Evolutionary conservation across 2,329 filamentous ascomycete species (phyloP).

Genomic region (Verticillium dahliae): DNA sequence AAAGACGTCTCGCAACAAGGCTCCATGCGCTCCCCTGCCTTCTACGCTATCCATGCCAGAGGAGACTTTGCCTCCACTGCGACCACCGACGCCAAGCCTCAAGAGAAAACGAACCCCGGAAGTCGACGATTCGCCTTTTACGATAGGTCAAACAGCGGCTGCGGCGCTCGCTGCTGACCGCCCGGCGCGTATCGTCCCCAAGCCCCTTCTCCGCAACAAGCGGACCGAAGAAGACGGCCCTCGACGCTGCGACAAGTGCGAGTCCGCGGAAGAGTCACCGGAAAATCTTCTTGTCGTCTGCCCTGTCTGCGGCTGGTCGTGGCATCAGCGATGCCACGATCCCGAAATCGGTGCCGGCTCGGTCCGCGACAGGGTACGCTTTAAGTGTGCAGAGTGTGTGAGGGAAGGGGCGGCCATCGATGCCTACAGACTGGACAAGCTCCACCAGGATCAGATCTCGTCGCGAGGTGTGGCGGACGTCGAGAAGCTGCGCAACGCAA

Average conservation of each 20-base stretch:
- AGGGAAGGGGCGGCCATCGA: neutral
- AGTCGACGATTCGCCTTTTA: neutral
- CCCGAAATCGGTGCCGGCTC: constrained; percentile 9
- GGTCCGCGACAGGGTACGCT: constrained; percentile 8
- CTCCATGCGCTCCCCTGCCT: neutral
- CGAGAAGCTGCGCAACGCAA: constrained; percentile 21
- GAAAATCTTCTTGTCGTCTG: constrained; percentile 16
- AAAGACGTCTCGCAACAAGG: neutral
- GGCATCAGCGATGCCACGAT: constrained; percentile 18
- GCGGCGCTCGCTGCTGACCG: neutral
- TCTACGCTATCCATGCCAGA: neutral
- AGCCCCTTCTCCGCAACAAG: constrained; percentile 8
- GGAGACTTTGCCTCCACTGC: neutral
- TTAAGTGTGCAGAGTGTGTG: constrained; percentile 13
- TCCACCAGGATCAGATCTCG: neutral
- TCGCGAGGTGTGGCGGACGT: constrained; percentile 11
- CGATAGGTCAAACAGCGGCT: neutral
- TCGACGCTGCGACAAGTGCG: constrained; percentile 14
- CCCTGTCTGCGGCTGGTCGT: constrained; percentile 13
- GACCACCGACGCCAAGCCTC: constrained; percentile 1
- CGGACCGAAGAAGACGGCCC: constrained; percentile 7
- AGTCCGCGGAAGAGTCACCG: constrained; percentile 10
- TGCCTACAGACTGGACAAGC: neutral
- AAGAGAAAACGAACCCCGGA: constrained; percentile 22
- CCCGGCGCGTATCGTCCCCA: neutral